Conservation (phyloP, 176 grass and related monocot genomes). For the Paspalum vaginatum region DNA sequence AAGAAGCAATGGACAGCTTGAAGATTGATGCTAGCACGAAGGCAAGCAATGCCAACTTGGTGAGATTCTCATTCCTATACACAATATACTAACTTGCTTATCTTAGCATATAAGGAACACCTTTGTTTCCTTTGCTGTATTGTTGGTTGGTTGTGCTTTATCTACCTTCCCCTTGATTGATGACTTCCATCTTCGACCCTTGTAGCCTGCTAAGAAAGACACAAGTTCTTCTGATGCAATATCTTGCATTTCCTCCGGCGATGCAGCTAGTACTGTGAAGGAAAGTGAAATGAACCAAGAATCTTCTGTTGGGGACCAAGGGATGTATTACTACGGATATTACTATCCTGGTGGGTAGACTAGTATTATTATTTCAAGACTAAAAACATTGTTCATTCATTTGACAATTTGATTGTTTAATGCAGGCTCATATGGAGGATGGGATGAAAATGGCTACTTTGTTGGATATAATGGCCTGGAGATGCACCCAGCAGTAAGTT, state of each 20-base stretch:
- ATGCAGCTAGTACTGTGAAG: slow-evolving; percentile 65
- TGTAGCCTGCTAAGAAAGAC: slow-evolving; percentile 63
- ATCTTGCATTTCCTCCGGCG: slow-evolving; percentile 81
- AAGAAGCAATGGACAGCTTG: slow-evolving; percentile 68
- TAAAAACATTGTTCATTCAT: slow-evolving; percentile 11
- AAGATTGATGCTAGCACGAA: slow-evolving; percentile 68
- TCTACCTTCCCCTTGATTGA: slow-evolving; percentile 47
- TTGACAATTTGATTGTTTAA: slow-evolving; percentile 45
- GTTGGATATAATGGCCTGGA: slow-evolving; percentile 63
- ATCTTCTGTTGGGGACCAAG: slow-evolving; percentile 57
- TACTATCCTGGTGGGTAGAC: slow-evolving; percentile 79
- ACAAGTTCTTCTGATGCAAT: slow-evolving; percentile 66
- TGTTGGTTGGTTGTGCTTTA: slow-evolving; percentile 36
- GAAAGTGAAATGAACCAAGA: slow-evolving; percentile 64
- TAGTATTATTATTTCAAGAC: slow-evolving; percentile 7
- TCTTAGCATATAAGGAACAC: slow-evolving; percentile 42
- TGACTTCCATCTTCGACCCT: slow-evolving; percentile 44
- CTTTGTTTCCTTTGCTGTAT: slow-evolving; percentile 33
- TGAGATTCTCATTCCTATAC: slow-evolving; percentile 48
- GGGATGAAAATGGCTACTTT: slow-evolving; percentile 66
- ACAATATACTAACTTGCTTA: slow-evolving; percentile 24
- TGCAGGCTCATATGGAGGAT: slow-evolving; percentile 60
- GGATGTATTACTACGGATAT: slow-evolving; percentile 78
- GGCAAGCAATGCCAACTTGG: slow-evolving; percentile 64
- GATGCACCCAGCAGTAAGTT: slow-evolving; percentile 68